These are phyloP conservation scores for Quercus tomentella DNA, from an alignment of 331 rosid genomes.

Conservation along the genomic window DNA sequence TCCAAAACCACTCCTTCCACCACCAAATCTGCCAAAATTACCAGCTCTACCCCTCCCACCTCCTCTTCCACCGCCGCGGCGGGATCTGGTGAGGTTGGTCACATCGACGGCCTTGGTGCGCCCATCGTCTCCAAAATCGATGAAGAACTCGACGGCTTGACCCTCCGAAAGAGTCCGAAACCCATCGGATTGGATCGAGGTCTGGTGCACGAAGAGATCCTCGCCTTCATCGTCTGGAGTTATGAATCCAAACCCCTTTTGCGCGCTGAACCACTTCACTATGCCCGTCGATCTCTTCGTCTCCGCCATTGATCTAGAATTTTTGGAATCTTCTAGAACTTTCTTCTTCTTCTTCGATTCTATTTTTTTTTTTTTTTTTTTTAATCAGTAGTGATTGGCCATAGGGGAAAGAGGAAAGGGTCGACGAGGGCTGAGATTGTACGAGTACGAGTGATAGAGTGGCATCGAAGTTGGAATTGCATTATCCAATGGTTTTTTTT, in stretches of 20 bases:
- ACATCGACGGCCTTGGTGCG: conserved; percentile 77
- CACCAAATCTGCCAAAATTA: conserved; percentile 17
- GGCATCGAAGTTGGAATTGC: neutral
- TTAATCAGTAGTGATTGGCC: neutral
- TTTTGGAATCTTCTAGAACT: no score
- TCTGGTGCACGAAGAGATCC: conserved; percentile 84
- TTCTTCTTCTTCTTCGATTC: neutral
- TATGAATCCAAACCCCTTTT: conserved; percentile 84
- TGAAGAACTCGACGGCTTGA: conserved; percentile 50
- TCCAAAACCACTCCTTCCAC: conserved; percentile 23
- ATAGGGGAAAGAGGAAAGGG: neutral
- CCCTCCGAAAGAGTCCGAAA: conserved; percentile 63
- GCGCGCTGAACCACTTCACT: conserved; percentile 76
- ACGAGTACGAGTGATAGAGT: no score
- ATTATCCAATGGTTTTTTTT: neutral
- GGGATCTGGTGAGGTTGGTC: conserved; percentile 29
- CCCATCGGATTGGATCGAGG: conserved; percentile 69
- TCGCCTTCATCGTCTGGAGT: conserved; percentile 55
- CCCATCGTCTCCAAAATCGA: conserved; percentile 48
- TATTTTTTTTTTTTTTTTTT: neutral
- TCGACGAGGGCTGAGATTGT: neutral
- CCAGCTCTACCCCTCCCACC: conserved; percentile 22
- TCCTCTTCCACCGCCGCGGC: conserved; percentile 20
- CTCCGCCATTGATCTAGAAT: neutral
- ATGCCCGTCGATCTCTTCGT: conserved; percentile 52